Base-by-base conservation (phyloP, 345 rosid genomes). In the Populus alba region DNA sequence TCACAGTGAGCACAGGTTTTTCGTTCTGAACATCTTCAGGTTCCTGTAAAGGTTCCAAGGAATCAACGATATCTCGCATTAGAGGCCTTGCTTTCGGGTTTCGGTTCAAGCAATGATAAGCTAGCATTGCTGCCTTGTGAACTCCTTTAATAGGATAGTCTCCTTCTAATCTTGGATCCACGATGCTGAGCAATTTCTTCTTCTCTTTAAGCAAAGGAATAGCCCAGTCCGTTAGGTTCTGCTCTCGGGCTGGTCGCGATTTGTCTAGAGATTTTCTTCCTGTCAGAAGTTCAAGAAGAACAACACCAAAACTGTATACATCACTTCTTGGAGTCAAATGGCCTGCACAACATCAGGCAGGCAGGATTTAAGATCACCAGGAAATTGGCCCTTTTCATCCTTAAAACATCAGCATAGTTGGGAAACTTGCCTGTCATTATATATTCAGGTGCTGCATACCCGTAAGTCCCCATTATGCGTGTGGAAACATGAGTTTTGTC, bases 381-480 rank as follows among this genome's bases (percentile, higher is more conserved):
- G 62, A 55, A 22, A 55, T 55, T 1, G 27, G 5, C 8, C 62
- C 62, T 8, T 55, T 55, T 55, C 62, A 55, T 55, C 9, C 62
- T 55, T 9, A 55, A 8, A 47, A 29, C 31, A 23, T 33, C 38
- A 29, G 43, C 47, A 37, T 5, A 41, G 27, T 3, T 69, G 31
- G 20, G 8, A 49, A 51, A 61, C 75, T 84, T 83, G 82, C 99
- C 99, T 70, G 99, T 93, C 99, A 95, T 93, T 81, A 95, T 91
- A 84, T 95, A 95, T 79, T 93, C 99, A 0, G 99, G 98, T 37
- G 99, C 99, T 39, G 99, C 99, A 77, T 95, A 95, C 16, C 99
- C 99, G n/a, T 95, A 93, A 22, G 99, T 95, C 63, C 99, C 99
- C 99, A 95, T 95, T 80, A 95, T 87, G n/a, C 99, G 97, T 16